Evolutionary conservation across 345 rosid species (phyloP), one percentile per base, ranked within the genome.

Genomic region (Passiflora organensis): DNA sequence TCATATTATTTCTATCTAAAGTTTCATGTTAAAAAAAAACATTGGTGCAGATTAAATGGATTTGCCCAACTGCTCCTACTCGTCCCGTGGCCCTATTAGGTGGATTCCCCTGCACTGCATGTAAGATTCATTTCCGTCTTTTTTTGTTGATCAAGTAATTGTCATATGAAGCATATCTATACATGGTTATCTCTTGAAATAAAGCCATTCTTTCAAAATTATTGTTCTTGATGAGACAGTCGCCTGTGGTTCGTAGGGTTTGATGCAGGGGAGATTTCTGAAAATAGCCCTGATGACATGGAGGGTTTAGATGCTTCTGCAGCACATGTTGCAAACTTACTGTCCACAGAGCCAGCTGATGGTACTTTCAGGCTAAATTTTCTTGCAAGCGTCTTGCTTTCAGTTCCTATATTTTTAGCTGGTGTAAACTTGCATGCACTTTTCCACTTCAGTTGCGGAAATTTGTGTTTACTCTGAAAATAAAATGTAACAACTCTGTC

Each of bases 291-390:
- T 4, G 75, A 71, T 61, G 75, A 71, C 58, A 42, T 55, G 50
- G 71, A 71, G 42, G 71, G 75, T 12, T 45, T 71, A 52, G 75
- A 71, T 71, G 64, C 75, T 48, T 65, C 75, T 13, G 75, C 75
- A 45, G 60, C 71, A 39, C 75, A 71, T 42, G 20, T 71, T 15
- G 75, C 75, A 56, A 71, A 71, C 36, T 32, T 71, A 16, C 32
- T 71, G 56, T 71, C 75, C 4, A 51, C 75, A 13, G 75, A 71
- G 56, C 75, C 75, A 19, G 59, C 67, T 51, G 70, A 61, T 43
- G 69, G 69, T 65, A 65, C 15, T 44, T 34, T 37, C n/a, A 28
- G 5, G n/a, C n/a, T n/a, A n/a, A n/a, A n/a, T n/a, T n/a, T n/a
- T n/a, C n/a, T n/a, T n/a, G n/a, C n/a, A n/a, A n/a, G n/a, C n/a